These are phyloP conservation scores for Eleusine coracana DNA, from an alignment of 176 grass and related monocot species.

Conservation along the genomic window DNA sequence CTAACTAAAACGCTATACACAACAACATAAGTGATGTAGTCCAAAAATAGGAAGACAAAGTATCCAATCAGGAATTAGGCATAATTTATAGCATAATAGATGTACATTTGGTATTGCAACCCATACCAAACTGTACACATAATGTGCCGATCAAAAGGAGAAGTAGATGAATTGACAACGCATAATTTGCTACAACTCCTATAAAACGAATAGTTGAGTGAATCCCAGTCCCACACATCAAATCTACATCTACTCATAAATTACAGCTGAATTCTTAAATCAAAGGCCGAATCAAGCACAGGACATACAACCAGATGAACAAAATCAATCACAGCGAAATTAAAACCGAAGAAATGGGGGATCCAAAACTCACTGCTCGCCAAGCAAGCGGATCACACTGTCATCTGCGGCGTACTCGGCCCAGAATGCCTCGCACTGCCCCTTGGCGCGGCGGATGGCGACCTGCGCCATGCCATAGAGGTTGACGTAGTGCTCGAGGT, in stretches of 20 bases:
- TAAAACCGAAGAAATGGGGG: background rate
- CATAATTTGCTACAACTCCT: background rate
- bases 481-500: background rate
- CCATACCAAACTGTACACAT: background rate
- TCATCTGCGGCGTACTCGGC: conserved; percentile 28
- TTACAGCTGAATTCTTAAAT: background rate
- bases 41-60: background rate
- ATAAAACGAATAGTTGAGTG: background rate
- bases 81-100: background rate
- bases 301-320: background rate
- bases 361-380: conserved; percentile 15
- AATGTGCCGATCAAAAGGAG: background rate
- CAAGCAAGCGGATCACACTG: conserved; percentile 28
- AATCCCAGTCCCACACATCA: background rate
- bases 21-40: background rate
- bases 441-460: conserved; percentile 35
- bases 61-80: background rate
- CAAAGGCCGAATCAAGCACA: background rate
- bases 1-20: background rate
- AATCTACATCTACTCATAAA: background rate
- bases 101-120: background rate
- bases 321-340: background rate
- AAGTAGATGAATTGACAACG: background rate
- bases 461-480: conserved; percentile 23
- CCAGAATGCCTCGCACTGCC: conserved; percentile 48